Conservation (phyloP, 805 yeast genomes). For the Wickerhamomyces xylosicus region DNA sequence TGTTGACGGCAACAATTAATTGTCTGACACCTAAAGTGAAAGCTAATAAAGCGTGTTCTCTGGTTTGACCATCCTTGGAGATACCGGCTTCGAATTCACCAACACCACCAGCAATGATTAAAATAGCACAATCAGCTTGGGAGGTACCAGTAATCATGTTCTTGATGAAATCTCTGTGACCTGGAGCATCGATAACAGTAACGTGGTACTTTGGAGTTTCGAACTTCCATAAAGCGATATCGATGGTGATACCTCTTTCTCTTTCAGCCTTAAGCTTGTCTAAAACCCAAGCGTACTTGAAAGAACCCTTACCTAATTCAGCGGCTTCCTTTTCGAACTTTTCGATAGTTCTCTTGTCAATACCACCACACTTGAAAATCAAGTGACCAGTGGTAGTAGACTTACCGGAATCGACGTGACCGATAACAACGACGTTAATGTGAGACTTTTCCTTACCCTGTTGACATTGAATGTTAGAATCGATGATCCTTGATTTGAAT, state of each 20-base stretch:
- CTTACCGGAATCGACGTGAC: conserved; percentile 99
- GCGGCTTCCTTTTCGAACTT: conserved; percentile 98
- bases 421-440: conserved; percentile 99
- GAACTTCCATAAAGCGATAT: conserved; percentile 92
- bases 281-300: conserved; percentile 97
- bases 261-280: conserved; percentile 95
- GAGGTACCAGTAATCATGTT: conserved; percentile 94
- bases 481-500: not conserved
- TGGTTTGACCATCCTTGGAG: conserved; percentile 92
- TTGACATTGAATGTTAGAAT: conserved; percentile 3
- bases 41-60: conserved; percentile 90
- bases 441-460: conserved; percentile 94
- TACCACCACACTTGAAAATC: conserved; percentile 99
- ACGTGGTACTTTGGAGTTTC: conserved; percentile 91
- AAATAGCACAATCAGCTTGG: conserved; percentile 90
- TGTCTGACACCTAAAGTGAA: conserved; percentile 84
- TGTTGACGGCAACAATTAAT: conserved; percentile 86
- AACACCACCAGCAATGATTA: conserved; percentile 86
- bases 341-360: conserved; percentile 97
- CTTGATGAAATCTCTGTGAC: conserved; percentile 95
- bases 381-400: conserved; percentile 99
- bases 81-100: conserved; percentile 97
- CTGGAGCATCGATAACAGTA: conserved; percentile 91
- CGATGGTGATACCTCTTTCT: conserved; percentile 96
- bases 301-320: conserved; percentile 95